Conservation (phyloP, 169 alveolate species). For the Babesia ovis region DNA sequence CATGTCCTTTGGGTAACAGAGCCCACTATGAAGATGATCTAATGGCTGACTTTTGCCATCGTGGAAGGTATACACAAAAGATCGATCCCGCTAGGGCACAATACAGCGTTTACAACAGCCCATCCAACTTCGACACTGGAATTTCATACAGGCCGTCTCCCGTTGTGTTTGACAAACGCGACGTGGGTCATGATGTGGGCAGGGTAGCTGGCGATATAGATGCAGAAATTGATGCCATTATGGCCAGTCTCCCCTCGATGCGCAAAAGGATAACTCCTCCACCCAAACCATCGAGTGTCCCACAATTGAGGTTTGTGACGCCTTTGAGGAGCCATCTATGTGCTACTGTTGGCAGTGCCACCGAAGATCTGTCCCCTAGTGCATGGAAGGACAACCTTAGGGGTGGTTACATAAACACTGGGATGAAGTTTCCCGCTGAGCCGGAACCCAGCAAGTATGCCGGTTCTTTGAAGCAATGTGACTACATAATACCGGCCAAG, state of each 20-base stretch:
- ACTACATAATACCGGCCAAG: conserved; percentile 9
- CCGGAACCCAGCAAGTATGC: neutral
- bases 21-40: neutral
- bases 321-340: conserved; percentile 6
- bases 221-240: conserved; percentile 11
- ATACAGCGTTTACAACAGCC: neutral
- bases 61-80: neutral
- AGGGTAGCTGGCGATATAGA: neutral
- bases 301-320: conserved; percentile 5
- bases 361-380: neutral
- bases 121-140: neutral
- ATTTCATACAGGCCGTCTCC: neutral
- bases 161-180: neutral
- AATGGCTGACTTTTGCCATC: neutral
- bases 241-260: conserved; percentile 14
- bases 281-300: neutral
- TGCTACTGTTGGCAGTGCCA: neutral
- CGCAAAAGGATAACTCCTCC: neutral
- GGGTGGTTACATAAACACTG: conserved; percentile 18
- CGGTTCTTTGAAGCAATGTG: conserved; percentile 36
- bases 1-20: conserved; percentile 10
- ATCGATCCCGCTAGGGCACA: neutral
- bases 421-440: conserved; percentile 13
- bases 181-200: neutral
- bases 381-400: conserved; percentile 15